A percentile compares a stretch with the other conserved stretches of the same genome.
These are phyloP conservation scores for Gonapodya prolifera DNA, from an alignment of 192 early-diverging fungal species.

Conservation along the genomic window DNA sequence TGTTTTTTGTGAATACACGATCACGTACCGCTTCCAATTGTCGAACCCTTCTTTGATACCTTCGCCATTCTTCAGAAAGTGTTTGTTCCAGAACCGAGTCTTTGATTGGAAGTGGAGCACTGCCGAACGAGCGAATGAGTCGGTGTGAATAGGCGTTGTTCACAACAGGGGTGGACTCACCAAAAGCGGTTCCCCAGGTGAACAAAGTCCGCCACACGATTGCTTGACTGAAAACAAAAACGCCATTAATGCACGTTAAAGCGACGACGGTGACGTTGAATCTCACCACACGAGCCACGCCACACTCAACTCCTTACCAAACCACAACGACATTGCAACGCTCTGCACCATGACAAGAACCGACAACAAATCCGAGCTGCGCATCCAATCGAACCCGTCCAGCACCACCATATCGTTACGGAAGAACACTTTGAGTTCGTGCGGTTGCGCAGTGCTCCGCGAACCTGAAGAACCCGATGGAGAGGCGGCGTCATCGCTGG, in stretches of 20 bases:
- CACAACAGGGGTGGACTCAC: too few species aligned
- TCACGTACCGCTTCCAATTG: conserved; percentile 79
- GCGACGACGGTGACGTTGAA: too few species aligned
- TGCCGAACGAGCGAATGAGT: too few species aligned
- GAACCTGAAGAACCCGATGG: conserved; percentile 9
- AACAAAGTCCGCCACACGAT: conserved; percentile 78
- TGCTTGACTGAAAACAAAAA: conserved; percentile 56
- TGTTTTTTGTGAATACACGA: not conserved
- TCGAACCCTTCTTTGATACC: conserved; percentile 74
- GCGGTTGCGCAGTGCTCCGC: not conserved
- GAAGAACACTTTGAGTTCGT: conserved; percentile 49
- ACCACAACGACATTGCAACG: conserved; percentile 53
- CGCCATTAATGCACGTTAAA: too few species aligned
- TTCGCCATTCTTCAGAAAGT: conserved; percentile 91
- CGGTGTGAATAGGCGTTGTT: too few species aligned
- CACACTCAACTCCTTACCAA: too few species aligned
- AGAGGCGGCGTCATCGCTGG: not conserved
- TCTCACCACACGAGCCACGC: too few species aligned
- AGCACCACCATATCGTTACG: conserved; percentile 74
- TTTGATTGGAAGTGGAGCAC: conserved; percentile 68
- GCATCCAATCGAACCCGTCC: conserved; percentile 81
- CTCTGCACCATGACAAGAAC: conserved; percentile 65
- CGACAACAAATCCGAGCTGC: conserved; percentile 71
- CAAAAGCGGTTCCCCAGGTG: conserved; percentile 60
- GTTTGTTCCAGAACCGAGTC: conserved; percentile 69